These are phyloP conservation scores for Malassezia arunalokei DNA, from an alignment of 1,284 basidiomycete genomes.

Conservation along the genomic window DNA sequence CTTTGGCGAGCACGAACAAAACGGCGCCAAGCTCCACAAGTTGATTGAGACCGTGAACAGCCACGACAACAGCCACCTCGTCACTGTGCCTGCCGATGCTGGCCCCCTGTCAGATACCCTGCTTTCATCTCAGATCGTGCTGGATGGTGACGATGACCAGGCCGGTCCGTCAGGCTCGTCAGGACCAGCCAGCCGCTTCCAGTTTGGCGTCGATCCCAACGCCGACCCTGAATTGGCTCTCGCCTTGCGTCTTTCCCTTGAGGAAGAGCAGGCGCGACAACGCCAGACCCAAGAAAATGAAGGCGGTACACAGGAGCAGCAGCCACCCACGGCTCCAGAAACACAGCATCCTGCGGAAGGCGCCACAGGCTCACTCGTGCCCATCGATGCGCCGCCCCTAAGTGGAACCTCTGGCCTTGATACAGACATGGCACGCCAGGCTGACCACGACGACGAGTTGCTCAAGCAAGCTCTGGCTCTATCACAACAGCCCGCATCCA, in stretches of 20 bases:
- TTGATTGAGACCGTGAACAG: constrained; percentile 68
- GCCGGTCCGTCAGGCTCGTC: constrained; percentile 48
- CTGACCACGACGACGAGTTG: constrained; percentile 34
- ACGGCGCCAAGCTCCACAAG: constrained; percentile 56
- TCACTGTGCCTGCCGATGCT: constrained; percentile 63
- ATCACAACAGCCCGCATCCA: constrained; percentile 18
- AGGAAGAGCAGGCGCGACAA: constrained; percentile 84
- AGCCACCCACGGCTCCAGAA: constrained; percentile 4
- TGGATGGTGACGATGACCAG: constrained; percentile 55
- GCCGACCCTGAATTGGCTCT: constrained; percentile 94
- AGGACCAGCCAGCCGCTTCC: constrained; percentile 50
- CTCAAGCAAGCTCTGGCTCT: constrained; percentile 33
- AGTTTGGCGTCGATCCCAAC: constrained; percentile 84
- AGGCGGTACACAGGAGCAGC: constrained; percentile 1
- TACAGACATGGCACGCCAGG: constrained; percentile 22
- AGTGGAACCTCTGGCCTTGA: constrained; percentile 23
- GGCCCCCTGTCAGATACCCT: constrained; percentile 69
- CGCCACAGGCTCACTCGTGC: constrained; percentile 32
- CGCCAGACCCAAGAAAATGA: constrained; percentile 23
- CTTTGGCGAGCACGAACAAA: constrained; percentile 54
- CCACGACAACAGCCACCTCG: constrained; percentile 66
- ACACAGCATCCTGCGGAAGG: constrained; percentile 17
- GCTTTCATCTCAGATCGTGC: constrained; percentile 68
- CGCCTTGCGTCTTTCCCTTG: constrained; percentile 93
- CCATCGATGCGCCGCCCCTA: constrained; percentile 31